These are phyloP conservation scores for Trichoderma parareesei DNA, from an alignment of 495 filamentous ascomycete species.

Conservation along the genomic window DNA sequence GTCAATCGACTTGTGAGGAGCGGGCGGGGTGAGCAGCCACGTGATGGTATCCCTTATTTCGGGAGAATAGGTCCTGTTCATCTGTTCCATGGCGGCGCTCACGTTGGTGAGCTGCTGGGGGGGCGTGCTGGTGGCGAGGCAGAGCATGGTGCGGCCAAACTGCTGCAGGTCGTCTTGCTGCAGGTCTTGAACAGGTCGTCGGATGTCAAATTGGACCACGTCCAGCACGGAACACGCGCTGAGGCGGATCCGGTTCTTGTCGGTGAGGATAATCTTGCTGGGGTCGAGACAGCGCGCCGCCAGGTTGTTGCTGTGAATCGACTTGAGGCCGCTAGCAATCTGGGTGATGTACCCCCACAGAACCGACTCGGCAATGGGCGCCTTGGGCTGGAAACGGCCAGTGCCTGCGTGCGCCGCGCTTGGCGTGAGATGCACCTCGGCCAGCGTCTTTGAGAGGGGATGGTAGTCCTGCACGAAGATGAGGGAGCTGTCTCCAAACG, in stretches of 20 bases:
- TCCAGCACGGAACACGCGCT: conserved; percentile 83
- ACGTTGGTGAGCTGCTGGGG: conserved; percentile 43
- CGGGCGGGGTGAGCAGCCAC: conserved; percentile 60
- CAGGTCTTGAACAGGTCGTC: conserved; percentile 58
- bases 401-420: conserved; percentile 41
- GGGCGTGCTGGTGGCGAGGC: conserved; percentile 60
- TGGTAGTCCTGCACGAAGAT: conserved; percentile 93
- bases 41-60: conserved; percentile 65
- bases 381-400: conserved; percentile 30
- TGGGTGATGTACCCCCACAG: conserved; percentile 92
- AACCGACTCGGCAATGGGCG: conserved; percentile 62
- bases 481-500: conserved; percentile 89
- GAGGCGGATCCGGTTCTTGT: conserved; percentile 76
- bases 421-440: conserved; percentile 66
- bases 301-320: conserved; percentile 71
- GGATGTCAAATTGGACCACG: conserved; percentile 68
- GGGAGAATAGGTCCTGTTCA: conserved; percentile 61
- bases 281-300: conserved; percentile 77
- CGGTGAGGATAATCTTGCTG: conserved; percentile 79
- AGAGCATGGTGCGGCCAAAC: conserved; percentile 76
- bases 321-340: conserved; percentile 78
- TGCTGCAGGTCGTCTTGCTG: conserved; percentile 84
- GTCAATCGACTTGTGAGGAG: conserved; percentile 58
- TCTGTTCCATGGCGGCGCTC: conserved; percentile 58
- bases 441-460: conserved; percentile 80